A percentile compares a stretch with the other conserved stretches of the same genome.
These are phyloP conservation scores for Tolypocladium album DNA, from an alignment of 2,329 filamentous ascomycete genomes.

Conservation along the genomic window DNA sequence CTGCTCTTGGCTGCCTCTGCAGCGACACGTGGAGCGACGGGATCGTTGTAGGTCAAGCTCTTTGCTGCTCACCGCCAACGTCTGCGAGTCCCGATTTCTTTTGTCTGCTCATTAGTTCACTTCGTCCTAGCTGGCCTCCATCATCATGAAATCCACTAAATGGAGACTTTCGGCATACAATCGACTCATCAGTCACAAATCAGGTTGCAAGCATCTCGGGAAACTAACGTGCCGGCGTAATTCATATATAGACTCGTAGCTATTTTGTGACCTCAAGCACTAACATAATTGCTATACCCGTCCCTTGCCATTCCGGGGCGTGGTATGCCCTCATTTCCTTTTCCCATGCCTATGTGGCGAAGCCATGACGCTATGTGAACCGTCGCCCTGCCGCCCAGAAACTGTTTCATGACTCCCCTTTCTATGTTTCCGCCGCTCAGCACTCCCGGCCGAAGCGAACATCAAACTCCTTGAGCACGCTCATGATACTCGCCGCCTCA, in stretches of 20 bases:
- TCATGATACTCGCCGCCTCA: conserved; percentile 76
- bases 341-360: neutral
- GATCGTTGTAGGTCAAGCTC: too few relatives aligned
- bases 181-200: neutral
- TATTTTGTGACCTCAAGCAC: neutral
- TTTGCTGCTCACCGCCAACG: neutral
- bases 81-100: neutral
- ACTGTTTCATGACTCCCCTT: too few relatives aligned
- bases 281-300: neutral
- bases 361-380: neutral
- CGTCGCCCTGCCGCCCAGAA: neutral
- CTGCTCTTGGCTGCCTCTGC: neutral
- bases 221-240: neutral
- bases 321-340: neutral
- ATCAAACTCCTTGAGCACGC: conserved; percentile 73
- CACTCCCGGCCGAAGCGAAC: conserved; percentile 51
- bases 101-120: neutral
- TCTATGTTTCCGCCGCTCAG: conserved; percentile 6
- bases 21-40: conserved; percentile 1
- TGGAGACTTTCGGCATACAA: neutral
- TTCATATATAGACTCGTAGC: neutral
- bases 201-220: neutral
- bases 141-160: too few relatives aligned
- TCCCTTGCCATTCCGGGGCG: neutral
- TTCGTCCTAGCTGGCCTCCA: too few relatives aligned